These are phyloP conservation scores for Cryoendolithus antarcticus DNA, from an alignment of 2,329 filamentous ascomycete genomes.

Conservation along the genomic window DNA sequence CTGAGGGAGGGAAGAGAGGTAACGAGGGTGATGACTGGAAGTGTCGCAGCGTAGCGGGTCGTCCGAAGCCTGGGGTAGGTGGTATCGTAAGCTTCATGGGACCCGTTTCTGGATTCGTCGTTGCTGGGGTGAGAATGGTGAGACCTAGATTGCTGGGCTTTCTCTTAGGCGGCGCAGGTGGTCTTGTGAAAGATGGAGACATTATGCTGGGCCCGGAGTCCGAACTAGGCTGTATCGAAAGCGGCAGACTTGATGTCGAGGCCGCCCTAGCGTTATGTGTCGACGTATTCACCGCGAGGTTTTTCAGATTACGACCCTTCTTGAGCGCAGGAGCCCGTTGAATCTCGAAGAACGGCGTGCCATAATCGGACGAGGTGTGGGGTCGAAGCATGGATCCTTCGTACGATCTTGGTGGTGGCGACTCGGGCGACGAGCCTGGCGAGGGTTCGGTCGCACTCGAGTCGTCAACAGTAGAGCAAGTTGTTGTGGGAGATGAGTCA, in stretches of 20 bases:
- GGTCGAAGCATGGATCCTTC: slow-evolving; percentile 40
- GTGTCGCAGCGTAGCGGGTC: slow-evolving; percentile 41
- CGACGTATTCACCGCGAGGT: slow-evolving; percentile 62
- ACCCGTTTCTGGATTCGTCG: slow-evolving; percentile 43
- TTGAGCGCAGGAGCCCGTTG: slow-evolving; percentile 40
- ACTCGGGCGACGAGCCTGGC: slow-evolving; percentile 84
- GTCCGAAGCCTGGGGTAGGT: slow-evolving; percentile 42
- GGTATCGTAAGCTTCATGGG: slow-evolving; percentile 46
- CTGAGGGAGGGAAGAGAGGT: slow-evolving; percentile 37
- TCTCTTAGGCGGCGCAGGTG: slow-evolving; percentile 53
- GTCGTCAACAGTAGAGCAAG: slow-evolving; percentile 82
- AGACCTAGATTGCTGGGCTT: slow-evolving; percentile 69
- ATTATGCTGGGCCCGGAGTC: slow-evolving; percentile 48
- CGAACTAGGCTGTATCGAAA: slow-evolving; percentile 27
- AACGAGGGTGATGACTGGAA: slow-evolving; percentile 52
- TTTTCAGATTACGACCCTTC: slow-evolving; percentile 61
- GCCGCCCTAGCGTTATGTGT: slow-evolving; percentile 30
- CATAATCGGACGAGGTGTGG: slow-evolving; percentile 38
- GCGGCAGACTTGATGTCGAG: slow-evolving; percentile 40
- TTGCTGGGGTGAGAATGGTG: slow-evolving; percentile 53
- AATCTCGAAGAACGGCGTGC: slow-evolving; percentile 42
- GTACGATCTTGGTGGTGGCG: slow-evolving; percentile 56
- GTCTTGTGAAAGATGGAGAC: slow-evolving; percentile 70
- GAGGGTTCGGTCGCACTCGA: slow-evolving; percentile 83
- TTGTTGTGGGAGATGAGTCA: slow-evolving; percentile 90